Conservation (phyloP, 441 rosid species). For the Pelargonium fulgidum region DNA sequence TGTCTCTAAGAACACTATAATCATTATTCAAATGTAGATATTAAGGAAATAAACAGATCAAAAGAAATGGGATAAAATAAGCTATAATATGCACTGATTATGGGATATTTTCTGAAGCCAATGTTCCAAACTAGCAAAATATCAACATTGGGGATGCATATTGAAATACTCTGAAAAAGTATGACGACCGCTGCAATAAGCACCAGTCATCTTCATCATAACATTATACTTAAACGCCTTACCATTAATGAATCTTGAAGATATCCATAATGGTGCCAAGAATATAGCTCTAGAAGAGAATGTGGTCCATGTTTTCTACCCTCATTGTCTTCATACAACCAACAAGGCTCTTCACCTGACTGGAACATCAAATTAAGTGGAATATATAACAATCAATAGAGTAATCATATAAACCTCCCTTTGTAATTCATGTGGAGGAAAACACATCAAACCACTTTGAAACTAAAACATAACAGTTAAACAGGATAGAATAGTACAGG, state of each 20-base stretch:
- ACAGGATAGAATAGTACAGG: constrained; percentile 38
- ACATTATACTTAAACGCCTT: constrained; percentile 22
- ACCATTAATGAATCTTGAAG: constrained; percentile 58
- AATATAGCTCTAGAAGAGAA: constrained; percentile 55
- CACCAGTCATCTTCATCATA: background rate
- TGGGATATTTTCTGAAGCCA: background rate
- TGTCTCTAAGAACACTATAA: background rate
- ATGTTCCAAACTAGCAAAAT: background rate
- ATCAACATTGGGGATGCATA: background rate
- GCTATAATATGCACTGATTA: background rate
- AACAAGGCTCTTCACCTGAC: constrained; percentile 62
- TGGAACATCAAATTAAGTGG: constrained; percentile 25
- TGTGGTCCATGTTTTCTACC: constrained; percentile 78
- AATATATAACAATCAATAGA: constrained; percentile 15
- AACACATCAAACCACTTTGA: background rate
- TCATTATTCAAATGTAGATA: background rate
- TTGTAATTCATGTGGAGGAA: background rate
- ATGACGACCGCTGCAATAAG: background rate
- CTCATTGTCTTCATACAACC: constrained; percentile 70
- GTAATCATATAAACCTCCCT: constrained; percentile 4
- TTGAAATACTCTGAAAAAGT: background rate
- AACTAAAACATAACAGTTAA: constrained; percentile 13
- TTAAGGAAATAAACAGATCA: background rate
- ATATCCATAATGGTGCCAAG: constrained; percentile 65
- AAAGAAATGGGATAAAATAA: background rate